phyloP scores from a whole-genome alignment of 345 rosid species.

The Populus ilicifolia region DNA sequence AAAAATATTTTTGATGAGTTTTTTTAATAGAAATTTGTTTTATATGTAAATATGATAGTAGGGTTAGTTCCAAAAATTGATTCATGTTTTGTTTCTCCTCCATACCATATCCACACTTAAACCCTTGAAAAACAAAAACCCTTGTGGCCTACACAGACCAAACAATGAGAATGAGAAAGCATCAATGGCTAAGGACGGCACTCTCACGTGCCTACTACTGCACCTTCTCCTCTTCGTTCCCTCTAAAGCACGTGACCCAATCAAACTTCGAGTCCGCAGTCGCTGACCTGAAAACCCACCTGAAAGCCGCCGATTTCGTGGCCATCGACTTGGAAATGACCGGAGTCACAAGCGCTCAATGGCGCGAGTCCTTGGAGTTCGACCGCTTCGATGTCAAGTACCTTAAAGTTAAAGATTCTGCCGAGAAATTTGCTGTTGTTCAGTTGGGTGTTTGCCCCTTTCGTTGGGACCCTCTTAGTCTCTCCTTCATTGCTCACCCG shows the following conservation, averaged over 20 bases:
- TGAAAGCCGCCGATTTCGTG: slow-evolving; percentile 77
- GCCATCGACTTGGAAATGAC: slow-evolving; percentile 97
- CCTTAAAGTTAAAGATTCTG: slow-evolving; percentile 92
- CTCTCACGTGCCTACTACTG: slow-evolving; percentile 32
- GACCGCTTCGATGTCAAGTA: slow-evolving; percentile 75
- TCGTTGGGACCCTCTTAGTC: slow-evolving; percentile 70
- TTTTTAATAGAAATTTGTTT: too few relatives aligned
- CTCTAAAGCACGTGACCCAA: slow-evolving; percentile 67
- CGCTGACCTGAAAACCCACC: slow-evolving; percentile 47
- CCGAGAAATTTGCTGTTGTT: slow-evolving; percentile 87
- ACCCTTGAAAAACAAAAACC: too few relatives aligned
- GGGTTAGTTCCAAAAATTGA: too few relatives aligned
- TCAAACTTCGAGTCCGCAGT: slow-evolving; percentile 73
- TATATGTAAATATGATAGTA: too few relatives aligned
- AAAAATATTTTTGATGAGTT: too few relatives aligned
- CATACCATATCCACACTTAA: too few relatives aligned
- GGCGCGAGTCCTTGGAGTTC: slow-evolving; percentile 81
- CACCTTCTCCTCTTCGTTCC: slow-evolving; percentile 44
- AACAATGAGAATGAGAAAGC: too few relatives aligned
- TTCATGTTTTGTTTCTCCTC: too few relatives aligned
- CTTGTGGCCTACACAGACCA: too few relatives aligned
- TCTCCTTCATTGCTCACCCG: slow-evolving; percentile 75
- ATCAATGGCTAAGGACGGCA: too few relatives aligned
- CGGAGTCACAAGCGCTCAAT: slow-evolving; percentile 78
- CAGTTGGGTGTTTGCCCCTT: slow-evolving; percentile 97